Conservation (phyloP, 2,329 filamentous ascomycete species). For the Septoria linicola region DNA sequence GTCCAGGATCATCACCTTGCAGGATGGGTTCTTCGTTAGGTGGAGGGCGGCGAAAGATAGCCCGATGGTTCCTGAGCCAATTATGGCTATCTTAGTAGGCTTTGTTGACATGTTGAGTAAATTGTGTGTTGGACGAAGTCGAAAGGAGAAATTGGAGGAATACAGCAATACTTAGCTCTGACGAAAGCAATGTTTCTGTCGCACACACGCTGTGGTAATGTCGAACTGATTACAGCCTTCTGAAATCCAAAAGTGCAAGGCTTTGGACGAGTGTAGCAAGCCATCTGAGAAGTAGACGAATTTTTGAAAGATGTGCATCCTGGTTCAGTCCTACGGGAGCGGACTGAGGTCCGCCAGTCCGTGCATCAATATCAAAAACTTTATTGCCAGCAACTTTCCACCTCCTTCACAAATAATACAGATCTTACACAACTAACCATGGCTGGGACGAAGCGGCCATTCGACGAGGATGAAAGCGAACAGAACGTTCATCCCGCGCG, state of each 20-base stretch:
- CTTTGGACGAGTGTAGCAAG: too few species aligned
- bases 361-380: background rate
- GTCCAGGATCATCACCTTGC: conserved; percentile 52
- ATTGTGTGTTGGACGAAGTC: background rate
- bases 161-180: background rate
- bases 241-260: too few species aligned
- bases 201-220: too few species aligned
- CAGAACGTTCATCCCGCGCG: conserved; percentile 33
- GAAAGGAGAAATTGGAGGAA: background rate
- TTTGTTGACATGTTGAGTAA: conserved; percentile 1
- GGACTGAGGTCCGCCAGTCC: background rate
- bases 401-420: background rate
- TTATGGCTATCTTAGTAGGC: conserved; percentile 40
- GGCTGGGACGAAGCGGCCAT: conserved; percentile 30
- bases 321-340: too few species aligned
- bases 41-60: conserved; percentile 58
- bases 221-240: too few species aligned
- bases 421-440: conserved; percentile 14
- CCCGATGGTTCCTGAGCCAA: conserved; percentile 53
- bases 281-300: too few species aligned
- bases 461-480: conserved; percentile 20
- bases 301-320: too few species aligned
- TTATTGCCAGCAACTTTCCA: background rate
- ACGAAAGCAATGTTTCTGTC: background rate
- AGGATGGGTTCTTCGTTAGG: conserved; percentile 44